A percentile compares a stretch with the other conserved stretches of the same genome.
phyloP scores from a whole-genome alignment of 768 basidiomycete species.

The Rhizopogon vesiculosus region DNA sequence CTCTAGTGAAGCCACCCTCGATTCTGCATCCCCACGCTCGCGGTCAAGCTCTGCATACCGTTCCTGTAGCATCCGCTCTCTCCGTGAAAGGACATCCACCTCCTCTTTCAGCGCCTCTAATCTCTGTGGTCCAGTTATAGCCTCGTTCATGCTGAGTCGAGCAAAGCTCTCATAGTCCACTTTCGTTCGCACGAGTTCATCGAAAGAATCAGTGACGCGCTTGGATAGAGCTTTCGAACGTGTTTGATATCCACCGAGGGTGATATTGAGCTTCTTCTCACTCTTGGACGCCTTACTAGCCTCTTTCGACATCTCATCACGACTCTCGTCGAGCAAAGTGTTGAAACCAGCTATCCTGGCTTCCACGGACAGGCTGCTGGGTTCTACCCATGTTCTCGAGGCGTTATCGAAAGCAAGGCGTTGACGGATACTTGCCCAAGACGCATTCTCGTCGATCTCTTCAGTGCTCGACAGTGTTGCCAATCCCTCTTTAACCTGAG shows the following conservation, averaged over 20 bases:
- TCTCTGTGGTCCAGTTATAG: slow-evolving; percentile 70
- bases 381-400: slow-evolving; percentile 63
- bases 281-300: slow-evolving; percentile 75
- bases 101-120: slow-evolving; percentile 81
- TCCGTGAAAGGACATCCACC: slow-evolving; percentile 71
- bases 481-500: slow-evolving; percentile 76
- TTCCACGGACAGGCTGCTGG: slow-evolving; percentile 49
- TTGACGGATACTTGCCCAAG: slow-evolving; percentile 69
- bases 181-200: slow-evolving; percentile 60
- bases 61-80: slow-evolving; percentile 77
- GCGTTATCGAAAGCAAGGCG: slow-evolving; percentile 59
- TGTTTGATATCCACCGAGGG: slow-evolving; percentile 87
- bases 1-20: slow-evolving; percentile 61
- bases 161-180: slow-evolving; percentile 79
- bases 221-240: slow-evolving; percentile 63
- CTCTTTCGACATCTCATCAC: slow-evolving; percentile 74
- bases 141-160: slow-evolving; percentile 67
- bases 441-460: slow-evolving; percentile 50
- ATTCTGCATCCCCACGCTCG: slow-evolving; percentile 59
- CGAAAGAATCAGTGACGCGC: slow-evolving; percentile 63
- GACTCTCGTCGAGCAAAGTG: slow-evolving; percentile 53
- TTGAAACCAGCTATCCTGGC: slow-evolving; percentile 62
- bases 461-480: slow-evolving; percentile 59
- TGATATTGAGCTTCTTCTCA: slow-evolving; percentile 87
- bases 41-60: slow-evolving; percentile 79